These are phyloP conservation scores for Leishmania lainsoni DNA, from an alignment of 208 protist species.

Conservation along the genomic window DNA sequence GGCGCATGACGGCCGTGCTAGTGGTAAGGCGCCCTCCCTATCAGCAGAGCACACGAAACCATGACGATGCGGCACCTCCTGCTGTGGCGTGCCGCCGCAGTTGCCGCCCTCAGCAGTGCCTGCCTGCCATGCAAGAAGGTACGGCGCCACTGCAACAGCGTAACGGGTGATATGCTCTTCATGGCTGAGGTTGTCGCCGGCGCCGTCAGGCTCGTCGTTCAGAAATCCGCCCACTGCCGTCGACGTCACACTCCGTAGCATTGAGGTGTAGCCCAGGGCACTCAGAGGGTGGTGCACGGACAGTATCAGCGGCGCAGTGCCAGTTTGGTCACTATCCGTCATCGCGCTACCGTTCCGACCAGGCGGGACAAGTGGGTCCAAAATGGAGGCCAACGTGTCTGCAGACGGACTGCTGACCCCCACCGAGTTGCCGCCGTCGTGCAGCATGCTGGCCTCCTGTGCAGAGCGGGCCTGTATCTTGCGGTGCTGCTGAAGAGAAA, in stretches of 20 bases:
- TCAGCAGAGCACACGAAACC: not conserved
- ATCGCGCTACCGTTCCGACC: not conserved
- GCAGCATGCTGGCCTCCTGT: constrained; percentile 14
- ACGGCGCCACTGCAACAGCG: constrained; percentile 24
- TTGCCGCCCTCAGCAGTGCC: not conserved
- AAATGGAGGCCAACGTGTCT: constrained; percentile 5
- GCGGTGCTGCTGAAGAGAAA: constrained; percentile 23
- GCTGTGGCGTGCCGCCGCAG: not conserved
- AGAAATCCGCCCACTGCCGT: not conserved
- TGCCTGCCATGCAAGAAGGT: constrained; percentile 27
- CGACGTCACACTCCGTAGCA: constrained; percentile 8
- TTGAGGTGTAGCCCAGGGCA: constrained; percentile 49
- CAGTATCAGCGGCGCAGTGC: constrained; percentile 26
- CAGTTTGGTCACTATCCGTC: not conserved
- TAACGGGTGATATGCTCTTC: constrained; percentile 15
- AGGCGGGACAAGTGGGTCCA: not conserved
- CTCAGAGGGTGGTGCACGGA: constrained; percentile 42
- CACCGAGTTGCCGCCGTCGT: constrained; percentile 5
- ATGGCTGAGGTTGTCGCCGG: not conserved
- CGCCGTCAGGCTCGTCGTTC: not conserved
- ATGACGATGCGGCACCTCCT: not conserved
- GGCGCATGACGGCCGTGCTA: not conserved
- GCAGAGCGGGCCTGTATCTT: constrained; percentile 15
- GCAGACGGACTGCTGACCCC: not conserved
- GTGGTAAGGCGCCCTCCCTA: not conserved